phyloP scores from a whole-genome alignment of 31 red algal species.

The Porphyra umbilicalis region DNA sequence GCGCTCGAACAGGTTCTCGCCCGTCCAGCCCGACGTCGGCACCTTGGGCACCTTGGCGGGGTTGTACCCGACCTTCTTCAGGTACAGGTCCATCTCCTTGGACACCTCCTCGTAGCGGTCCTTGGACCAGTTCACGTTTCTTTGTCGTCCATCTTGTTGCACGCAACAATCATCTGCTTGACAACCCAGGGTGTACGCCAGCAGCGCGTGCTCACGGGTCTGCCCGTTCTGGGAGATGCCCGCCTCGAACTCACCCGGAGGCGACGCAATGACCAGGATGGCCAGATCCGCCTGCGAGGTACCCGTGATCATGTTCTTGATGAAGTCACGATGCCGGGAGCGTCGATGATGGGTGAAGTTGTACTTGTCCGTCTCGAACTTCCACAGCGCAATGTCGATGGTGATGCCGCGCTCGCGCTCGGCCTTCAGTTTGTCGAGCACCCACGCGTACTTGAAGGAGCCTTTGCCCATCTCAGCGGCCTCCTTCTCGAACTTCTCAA shows the following conservation, averaged over 20 bases:
- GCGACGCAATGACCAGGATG: slow-evolving; percentile 79
- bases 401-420: slow-evolving; percentile 98
- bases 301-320: slow-evolving; percentile 99
- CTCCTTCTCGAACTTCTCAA: slow-evolving; percentile 97
- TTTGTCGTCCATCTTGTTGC: slow-evolving; percentile 99
- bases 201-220: slow-evolving; percentile 93
- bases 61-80: slow-evolving; percentile 96
- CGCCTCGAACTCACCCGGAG: slow-evolving; percentile 94
- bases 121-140: slow-evolving; percentile 86
- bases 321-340: slow-evolving; percentile 98
- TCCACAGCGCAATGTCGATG: slow-evolving; percentile 88
- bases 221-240: slow-evolving; percentile 91
- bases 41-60: slow-evolving; percentile 83
- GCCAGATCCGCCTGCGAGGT: slow-evolving; percentile 97
- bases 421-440: slow-evolving; percentile 97
- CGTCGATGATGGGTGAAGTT: slow-evolving; percentile 95
- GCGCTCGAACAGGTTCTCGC: slow-evolving; percentile 93
- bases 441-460: slow-evolving; percentile 93
- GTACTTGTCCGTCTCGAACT: slow-evolving; percentile 94
- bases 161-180: slow-evolving; percentile 92
- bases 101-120: slow-evolving; percentile 90
- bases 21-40: slow-evolving; percentile 96
- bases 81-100: slow-evolving; percentile 76
- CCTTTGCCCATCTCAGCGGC: slow-evolving; percentile 97
- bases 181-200: slow-evolving; percentile 93